These are phyloP conservation scores for Dacryopinax primogenitus DNA, from an alignment of 768 basidiomycete genomes.

Conservation along the genomic window DNA sequence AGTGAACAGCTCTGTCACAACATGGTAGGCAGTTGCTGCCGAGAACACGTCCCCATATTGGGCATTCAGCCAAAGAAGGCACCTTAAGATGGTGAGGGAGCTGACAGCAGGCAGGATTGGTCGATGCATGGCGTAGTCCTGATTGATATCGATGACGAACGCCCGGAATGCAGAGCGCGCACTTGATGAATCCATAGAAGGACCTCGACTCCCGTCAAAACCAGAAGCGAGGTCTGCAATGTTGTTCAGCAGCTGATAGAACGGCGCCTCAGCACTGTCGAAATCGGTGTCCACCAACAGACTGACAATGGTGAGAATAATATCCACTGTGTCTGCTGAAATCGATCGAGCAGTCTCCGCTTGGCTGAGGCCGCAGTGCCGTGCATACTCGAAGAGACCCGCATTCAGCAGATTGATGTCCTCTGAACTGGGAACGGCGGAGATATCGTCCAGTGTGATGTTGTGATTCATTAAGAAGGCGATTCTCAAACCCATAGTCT, in stretches of 20 bases:
- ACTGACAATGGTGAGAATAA: conserved; percentile 47
- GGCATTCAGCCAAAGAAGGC: conserved; percentile 47
- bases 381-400: not conserved
- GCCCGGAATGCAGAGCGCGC: not conserved
- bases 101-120: conserved; percentile 55
- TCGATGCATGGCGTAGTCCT: conserved; percentile 41
- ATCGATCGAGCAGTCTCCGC: conserved; percentile 19
- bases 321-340: conserved; percentile 38
- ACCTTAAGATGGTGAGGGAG: conserved; percentile 38
- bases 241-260: conserved; percentile 33
- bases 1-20: conserved; percentile 59
- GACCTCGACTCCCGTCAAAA: not conserved
- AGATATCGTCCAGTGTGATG: not conserved
- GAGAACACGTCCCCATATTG: conserved; percentile 33
- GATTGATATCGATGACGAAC: conserved; percentile 12
- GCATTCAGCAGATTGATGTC: not conserved
- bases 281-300: conserved; percentile 58
- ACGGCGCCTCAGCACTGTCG: conserved; percentile 35
- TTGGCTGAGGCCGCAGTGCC: not conserved
- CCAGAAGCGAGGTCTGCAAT: not conserved
- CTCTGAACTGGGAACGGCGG: not conserved
- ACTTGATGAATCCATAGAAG: not conserved
- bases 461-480: conserved; percentile 1
- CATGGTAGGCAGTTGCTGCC: conserved; percentile 60
- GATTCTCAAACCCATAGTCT: not conserved